Evolutionary conservation across 2,329 filamentous ascomycete species (phyloP).

Genomic region (Sporothrix sp.): DNA sequence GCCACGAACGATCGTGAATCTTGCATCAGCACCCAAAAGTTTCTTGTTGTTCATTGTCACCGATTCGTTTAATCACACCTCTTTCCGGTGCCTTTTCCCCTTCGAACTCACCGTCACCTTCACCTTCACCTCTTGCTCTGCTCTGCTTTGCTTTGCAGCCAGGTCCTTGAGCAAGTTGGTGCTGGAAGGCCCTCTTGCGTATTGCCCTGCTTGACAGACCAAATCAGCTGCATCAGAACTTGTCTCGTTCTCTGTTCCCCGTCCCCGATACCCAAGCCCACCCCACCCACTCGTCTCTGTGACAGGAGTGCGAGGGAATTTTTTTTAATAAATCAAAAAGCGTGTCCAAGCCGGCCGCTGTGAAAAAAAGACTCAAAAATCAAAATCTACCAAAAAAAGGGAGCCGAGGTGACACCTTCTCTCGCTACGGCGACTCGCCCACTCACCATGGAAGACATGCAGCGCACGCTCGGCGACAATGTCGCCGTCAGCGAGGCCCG

Average conservation of each 20-base stretch:
- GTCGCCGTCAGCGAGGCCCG: constrained; percentile 32
- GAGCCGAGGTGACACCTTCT: background rate
- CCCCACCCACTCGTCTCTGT: background rate
- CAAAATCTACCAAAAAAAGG: constrained; percentile 18
- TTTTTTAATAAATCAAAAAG: background rate
- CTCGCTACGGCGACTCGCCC: background rate
- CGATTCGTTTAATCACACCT: background rate
- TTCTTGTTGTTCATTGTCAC: background rate
- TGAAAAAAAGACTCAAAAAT: constrained; percentile 17
- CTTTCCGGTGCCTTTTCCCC: background rate
- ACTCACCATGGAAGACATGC: constrained; percentile 30
- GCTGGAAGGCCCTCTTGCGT: constrained; percentile 9
- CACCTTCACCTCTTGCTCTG: background rate
- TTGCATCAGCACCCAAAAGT: background rate
- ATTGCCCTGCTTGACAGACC: background rate
- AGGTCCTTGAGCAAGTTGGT: constrained; percentile 7
- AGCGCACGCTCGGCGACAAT: constrained; percentile 25
- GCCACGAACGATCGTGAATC: constrained; percentile 2
- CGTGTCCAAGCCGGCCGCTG: background rate
- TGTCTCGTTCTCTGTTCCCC: background rate
- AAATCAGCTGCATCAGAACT: too few relatives aligned
- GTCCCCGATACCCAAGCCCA: background rate
- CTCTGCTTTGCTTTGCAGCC: background rate
- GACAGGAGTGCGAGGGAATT: background rate
- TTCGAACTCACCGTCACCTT: background rate